Evolutionary conservation across 2,329 filamentous ascomycete genomes (phyloP), one percentile per base, ranked within the genome.

Genomic region (Cladosporium sp.): DNA sequence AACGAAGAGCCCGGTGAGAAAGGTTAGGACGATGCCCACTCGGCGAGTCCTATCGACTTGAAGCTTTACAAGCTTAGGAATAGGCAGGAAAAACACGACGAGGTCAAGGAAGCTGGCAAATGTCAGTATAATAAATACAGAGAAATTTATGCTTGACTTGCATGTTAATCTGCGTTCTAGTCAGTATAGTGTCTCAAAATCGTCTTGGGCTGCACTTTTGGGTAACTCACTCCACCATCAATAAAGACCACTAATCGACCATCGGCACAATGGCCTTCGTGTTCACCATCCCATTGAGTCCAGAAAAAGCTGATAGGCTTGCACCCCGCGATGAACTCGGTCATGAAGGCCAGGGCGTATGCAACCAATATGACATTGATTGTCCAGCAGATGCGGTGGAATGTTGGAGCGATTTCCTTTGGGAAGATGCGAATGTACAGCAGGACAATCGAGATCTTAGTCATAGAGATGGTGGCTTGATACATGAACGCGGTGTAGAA

Each of bases 1-100:
- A 63, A 68, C 67, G 59, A 70, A 70, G 36, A 70, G 58, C 21
- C 68, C 67, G 26, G 67, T 34, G 26, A 67, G 62, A 5, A 58
- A 58, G 8, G 54, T 58, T 21, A 26, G 18, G 21, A 58, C 43
- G 6, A 43, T 34, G 11, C 54, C 54, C 3, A 36, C 6, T 34
- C 36, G 36, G 14, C 34, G n/a, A 16, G 6, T 11, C 34, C 21
- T 58, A 14, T 58, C 34, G 8, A 58, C 54, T 25, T 58, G 32
- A 25, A 58, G 54, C 32, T 36, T 57, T 30, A 16, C 3, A 36
- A 57, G 53, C 53, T 57, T 57, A 14, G 53, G 53, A 14, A 57
- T 57, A 3, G 53, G 53, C 18, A 57, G 18, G n/a, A 25, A 34
- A 30, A 57, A 57, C 5, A 57, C 53, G 23, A 57, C 53, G 32